Evolutionary conservation across 2,329 filamentous ascomycete species (phyloP).

Genomic region (Phialophora tarda): DNA sequence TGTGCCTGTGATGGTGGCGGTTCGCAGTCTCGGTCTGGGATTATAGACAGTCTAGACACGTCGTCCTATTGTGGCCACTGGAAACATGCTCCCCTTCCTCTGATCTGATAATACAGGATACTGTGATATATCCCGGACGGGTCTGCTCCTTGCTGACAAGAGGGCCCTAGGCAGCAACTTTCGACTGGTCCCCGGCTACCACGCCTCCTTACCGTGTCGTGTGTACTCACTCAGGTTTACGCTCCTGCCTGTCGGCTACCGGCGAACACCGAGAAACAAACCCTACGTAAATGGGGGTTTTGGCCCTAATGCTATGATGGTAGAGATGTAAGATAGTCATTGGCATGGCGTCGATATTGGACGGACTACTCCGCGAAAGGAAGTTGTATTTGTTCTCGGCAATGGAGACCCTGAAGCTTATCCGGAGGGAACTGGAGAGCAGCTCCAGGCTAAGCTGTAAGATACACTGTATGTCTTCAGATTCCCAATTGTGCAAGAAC

Average conservation of each 20-base stretch:
- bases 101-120: too few species aligned
- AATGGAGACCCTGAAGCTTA: background rate
- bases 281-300: background rate
- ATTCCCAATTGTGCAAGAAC: background rate
- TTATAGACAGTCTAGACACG: background rate
- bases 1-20: too few species aligned
- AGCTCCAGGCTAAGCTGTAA: background rate
- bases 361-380: constrained; percentile 5
- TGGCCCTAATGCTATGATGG: background rate
- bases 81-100: background rate
- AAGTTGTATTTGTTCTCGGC: background rate
- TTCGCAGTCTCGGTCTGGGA: too few species aligned
- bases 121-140: background rate
- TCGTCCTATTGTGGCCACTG: background rate
- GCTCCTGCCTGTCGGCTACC: constrained; percentile 7
- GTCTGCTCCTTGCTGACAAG: background rate
- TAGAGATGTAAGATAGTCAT: background rate
- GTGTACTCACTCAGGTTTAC: background rate
- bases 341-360: background rate
- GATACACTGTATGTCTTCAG: background rate
- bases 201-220: background rate
- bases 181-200: background rate
- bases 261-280: constrained; percentile 9
- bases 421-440: background rate
- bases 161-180: constrained; percentile 13